A percentile compares a stretch with the other conserved stretches of the same genome.
Evolutionary conservation across 257 asterid species (phyloP).

Genomic region (Petrea volubilis): DNA sequence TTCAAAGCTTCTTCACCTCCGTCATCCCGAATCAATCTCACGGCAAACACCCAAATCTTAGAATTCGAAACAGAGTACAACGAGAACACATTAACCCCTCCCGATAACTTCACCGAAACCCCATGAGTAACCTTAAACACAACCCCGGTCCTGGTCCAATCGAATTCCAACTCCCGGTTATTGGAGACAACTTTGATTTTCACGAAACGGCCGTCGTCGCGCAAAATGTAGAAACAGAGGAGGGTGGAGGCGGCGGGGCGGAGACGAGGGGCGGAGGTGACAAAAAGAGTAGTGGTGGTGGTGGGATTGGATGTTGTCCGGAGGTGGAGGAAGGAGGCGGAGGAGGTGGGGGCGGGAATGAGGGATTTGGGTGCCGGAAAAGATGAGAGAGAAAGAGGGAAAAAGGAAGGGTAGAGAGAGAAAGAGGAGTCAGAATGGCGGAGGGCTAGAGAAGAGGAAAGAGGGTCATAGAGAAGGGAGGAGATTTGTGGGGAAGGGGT

Average conservation of each 20-base stretch:
- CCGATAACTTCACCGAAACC: conserved; percentile 62
- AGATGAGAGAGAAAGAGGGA: conserved; percentile 39
- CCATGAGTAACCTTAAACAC: conserved; percentile 69
- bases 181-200: conserved; percentile 44
- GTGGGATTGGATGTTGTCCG: conserved; percentile 27
- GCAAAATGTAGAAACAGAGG: conserved; percentile 56
- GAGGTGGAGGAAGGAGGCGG: conserved; percentile 49
- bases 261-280: conserved; percentile 53
- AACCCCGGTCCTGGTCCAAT: conserved; percentile 42
- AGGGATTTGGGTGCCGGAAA: conserved; percentile 40
- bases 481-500: conserved; percentile 46
- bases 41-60: conserved; percentile 74
- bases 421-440: conserved; percentile 72
- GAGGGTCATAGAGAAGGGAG: conserved; percentile 55
- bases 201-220: conserved; percentile 29
- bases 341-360: conserved; percentile 51
- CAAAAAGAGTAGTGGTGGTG: conserved; percentile 42
- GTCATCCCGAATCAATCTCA: conserved; percentile 45
- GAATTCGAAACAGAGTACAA: conserved; percentile 65
- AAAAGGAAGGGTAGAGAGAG: conserved; percentile 59
- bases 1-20: conserved; percentile 48
- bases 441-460: conserved; percentile 61
- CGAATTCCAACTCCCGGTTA: conserved; percentile 61
- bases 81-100: conserved; percentile 59
- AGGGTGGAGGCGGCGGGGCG: conserved; percentile 51